Evolutionary conservation across 352 stramenopile genomes (phyloP).

Genomic region (Thalassiosira hispida): DNA sequence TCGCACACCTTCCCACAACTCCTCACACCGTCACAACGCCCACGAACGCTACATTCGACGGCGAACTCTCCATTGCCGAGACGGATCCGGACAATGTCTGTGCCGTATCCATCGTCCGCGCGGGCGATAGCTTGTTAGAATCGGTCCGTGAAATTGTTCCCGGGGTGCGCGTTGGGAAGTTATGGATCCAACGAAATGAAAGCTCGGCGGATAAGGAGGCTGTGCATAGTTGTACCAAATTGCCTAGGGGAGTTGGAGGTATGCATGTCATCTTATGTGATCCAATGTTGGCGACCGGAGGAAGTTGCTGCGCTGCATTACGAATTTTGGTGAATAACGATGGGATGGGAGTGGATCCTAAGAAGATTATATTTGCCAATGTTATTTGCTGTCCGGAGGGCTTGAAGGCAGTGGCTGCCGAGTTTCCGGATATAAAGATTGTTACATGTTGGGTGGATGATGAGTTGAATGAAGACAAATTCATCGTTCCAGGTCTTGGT

Average conservation of each 20-base stretch:
- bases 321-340: conserved; percentile 87
- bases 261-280: conserved; percentile 94
- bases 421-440: conserved; percentile 84
- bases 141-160: conserved; percentile 89
- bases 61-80: conserved; percentile 40
- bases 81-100: conserved; percentile 83
- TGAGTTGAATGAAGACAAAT: conserved; percentile 94
- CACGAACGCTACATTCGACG: conserved; percentile 42
- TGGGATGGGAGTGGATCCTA: conserved; percentile 86
- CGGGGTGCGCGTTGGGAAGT: conserved; percentile 92
- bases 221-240: conserved; percentile 95
- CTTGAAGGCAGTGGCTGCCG: conserved; percentile 85
- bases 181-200: conserved; percentile 97
- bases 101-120: conserved; percentile 93
- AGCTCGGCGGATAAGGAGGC: conserved; percentile 61
- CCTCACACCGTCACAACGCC: conserved; percentile 63
- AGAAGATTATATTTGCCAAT: conserved; percentile 94
- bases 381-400: conserved; percentile 92
- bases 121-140: conserved; percentile 90
- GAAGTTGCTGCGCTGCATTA: conserved; percentile 91
- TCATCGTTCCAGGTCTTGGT: conserved; percentile 94
- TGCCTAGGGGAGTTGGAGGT: conserved; percentile 88
- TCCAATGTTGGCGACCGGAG: conserved; percentile 94
- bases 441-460: conserved; percentile 75
- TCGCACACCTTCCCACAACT: conserved; percentile 67